Evolutionary conservation across 2,329 filamentous ascomycete species (phyloP).

Genomic region (Graphilbum fragrans): DNA sequence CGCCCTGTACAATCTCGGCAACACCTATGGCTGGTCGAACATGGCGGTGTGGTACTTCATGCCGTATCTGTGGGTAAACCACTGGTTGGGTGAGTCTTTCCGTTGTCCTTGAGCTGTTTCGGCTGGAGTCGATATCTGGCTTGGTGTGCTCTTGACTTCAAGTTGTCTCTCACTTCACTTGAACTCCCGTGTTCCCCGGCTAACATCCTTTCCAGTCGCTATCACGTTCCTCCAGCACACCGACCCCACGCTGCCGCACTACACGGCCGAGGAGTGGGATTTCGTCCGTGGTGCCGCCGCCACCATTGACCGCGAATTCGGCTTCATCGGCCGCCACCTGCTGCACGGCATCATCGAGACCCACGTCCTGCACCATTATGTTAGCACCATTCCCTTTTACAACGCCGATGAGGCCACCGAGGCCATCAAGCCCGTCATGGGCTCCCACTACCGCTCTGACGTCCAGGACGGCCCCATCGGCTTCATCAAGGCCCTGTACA

Average conservation of each 20-base stretch:
- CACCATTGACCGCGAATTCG: constrained; percentile 93
- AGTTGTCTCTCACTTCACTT: background rate
- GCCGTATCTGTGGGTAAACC: constrained; percentile 96
- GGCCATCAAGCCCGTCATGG: constrained; percentile 68
- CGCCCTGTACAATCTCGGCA: constrained; percentile 56
- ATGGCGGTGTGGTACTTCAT: constrained; percentile 89
- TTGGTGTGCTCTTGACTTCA: background rate
- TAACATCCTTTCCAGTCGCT: constrained; percentile 47
- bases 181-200: background rate
- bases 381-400: constrained; percentile 66
- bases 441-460: constrained; percentile 83
- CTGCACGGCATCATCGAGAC: constrained; percentile 95
- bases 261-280: constrained; percentile 74
- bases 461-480: constrained; percentile 63
- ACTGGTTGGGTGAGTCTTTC: constrained; percentile 78
- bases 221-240: constrained; percentile 97
- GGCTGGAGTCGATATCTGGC: too few relatives aligned
- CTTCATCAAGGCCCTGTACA: constrained; percentile 77
- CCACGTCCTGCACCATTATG: constrained; percentile 93
- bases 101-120: background rate
- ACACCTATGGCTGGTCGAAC: constrained; percentile 74
- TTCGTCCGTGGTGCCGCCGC: constrained; percentile 86
- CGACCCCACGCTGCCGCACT: constrained; percentile 85
- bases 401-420: constrained; percentile 15
- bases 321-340: constrained; percentile 80